Base-by-base conservation (phyloP, 257 asterid species). In the Solanum bukasovii region DNA sequence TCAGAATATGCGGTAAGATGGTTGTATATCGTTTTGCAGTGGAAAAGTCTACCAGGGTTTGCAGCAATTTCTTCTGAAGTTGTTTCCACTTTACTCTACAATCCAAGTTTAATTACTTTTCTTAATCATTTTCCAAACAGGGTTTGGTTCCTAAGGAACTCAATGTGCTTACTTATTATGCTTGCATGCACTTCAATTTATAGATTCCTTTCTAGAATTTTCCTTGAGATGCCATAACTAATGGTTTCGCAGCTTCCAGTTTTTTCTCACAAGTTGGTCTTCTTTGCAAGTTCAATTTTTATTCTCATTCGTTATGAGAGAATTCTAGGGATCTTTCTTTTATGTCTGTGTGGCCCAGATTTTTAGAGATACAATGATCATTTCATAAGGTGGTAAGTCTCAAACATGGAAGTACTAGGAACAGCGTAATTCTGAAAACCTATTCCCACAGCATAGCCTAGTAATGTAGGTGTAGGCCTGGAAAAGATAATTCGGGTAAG, bases 1-100 rank as follows among this genome's bases (percentile, higher is more conserved):
- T 83, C 95, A 27, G 96, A 90, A 14, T 93, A 93, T 87, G 97
- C 94, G 91, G 98, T 96, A 91, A 92, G 98, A 56, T 67, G 65
- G 70, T 85, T 46, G 38, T 68, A 52, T 9, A 52, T 86, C 4
- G 75, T 63, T 59, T 81, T 81, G 27, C 20, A 16, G 31, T 81
- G 40, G 20, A 49, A 29, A 46, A 29, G 29, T 10, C 23, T 20
- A 31, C 27, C 38, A 82, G 70, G 70, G 12, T 82, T 82, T 82
- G 85, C 63, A 20, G 85, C 68, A 81, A 46, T 81, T 46, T 37
- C 85, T 82, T 29, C 42, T 81, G 38, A 79, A 3, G 70, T 49
- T 74, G 31, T 37, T 74, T 81, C 59, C 18, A 46, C 42, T 46
- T 1, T 27, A 27, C 84, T 25, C 38, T 27, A 27, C 9, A 81